Percentiles rank a stretch among this genome's conserved stretches.
phyloP scores from a whole-genome alignment of 1,284 basidiomycete genomes.

The Sphaerobolus stellatus region DNA sequence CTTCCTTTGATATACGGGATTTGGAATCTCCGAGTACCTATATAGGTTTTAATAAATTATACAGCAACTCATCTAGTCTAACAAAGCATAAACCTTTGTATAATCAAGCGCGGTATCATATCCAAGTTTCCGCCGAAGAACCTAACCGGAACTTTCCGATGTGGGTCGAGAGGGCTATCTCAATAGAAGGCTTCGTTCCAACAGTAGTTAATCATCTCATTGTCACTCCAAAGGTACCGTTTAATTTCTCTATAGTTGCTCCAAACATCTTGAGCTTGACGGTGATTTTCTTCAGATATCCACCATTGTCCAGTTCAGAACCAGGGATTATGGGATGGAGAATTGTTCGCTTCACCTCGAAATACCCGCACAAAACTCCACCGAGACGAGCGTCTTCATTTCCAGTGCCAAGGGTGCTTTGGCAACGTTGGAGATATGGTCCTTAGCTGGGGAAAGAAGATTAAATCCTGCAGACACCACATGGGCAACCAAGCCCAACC shows the following conservation, averaged over 20 bases:
- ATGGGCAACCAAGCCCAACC: neutral
- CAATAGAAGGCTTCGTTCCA: neutral
- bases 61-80: neutral
- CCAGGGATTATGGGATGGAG: conserved; percentile 26
- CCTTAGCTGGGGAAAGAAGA: neutral
- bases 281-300: conserved; percentile 17
- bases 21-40: neutral
- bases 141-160: neutral
- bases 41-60: neutral
- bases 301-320: conserved; percentile 23
- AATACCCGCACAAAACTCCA: conserved; percentile 10
- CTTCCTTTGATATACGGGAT: neutral
- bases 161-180: neutral
- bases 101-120: neutral
- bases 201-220: neutral
- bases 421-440: conserved; percentile 1
- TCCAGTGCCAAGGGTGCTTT: neutral
- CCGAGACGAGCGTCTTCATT: neutral
- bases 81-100: neutral
- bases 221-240: neutral
- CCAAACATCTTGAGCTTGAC: neutral
- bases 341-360: conserved; percentile 18
- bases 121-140: neutral
- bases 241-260: neutral
- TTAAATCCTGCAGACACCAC: neutral